Conservation (phyloP, 108 stramenopile genomes). For the Nitzschia palea region DNA sequence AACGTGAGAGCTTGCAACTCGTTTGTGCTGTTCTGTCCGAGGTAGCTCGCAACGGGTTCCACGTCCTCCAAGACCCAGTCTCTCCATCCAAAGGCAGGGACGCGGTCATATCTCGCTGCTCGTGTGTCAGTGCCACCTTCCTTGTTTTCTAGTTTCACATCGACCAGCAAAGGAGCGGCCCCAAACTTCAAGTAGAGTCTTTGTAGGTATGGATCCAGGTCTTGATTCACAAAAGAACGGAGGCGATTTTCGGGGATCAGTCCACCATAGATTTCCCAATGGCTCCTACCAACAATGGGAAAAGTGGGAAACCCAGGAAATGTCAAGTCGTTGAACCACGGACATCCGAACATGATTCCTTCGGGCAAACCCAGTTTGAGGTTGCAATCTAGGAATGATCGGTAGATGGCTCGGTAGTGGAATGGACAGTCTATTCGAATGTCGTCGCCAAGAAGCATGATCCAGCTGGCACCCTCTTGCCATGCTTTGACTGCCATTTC, state of each 20-base stretch:
- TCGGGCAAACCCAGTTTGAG: conserved; percentile 12
- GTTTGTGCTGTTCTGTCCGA: neutral
- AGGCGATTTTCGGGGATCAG: conserved; percentile 44
- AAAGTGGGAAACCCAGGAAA: conserved; percentile 67
- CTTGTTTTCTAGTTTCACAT: conserved; percentile 31
- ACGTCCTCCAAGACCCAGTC: conserved; percentile 40
- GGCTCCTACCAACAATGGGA: conserved; percentile 44
- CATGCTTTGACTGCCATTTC: conserved; percentile 43
- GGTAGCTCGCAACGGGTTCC: conserved; percentile 1
- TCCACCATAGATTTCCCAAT: conserved; percentile 39
- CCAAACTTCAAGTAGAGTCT: conserved; percentile 39
- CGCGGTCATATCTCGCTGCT: conserved; percentile 37
- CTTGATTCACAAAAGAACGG: conserved; percentile 49
- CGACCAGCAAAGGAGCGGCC: conserved; percentile 31
- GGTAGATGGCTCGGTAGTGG: conserved; percentile 39
- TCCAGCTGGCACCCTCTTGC: conserved; percentile 46
- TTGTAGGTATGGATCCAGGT: conserved; percentile 52
- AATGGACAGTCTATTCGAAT: conserved; percentile 26
- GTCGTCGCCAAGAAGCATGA: conserved; percentile 58
- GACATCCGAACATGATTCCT: conserved; percentile 42
- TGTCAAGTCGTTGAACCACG: conserved; percentile 46
- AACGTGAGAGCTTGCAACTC: conserved; percentile 12
- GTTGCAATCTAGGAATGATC: conserved; percentile 44
- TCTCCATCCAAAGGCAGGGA: conserved; percentile 35
- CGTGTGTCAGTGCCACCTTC: conserved; percentile 26